Evolutionary conservation across 805 yeast genomes (phyloP), one percentile per base, ranked within the genome.

Genomic region (Debaryomyces tyrocola): DNA sequence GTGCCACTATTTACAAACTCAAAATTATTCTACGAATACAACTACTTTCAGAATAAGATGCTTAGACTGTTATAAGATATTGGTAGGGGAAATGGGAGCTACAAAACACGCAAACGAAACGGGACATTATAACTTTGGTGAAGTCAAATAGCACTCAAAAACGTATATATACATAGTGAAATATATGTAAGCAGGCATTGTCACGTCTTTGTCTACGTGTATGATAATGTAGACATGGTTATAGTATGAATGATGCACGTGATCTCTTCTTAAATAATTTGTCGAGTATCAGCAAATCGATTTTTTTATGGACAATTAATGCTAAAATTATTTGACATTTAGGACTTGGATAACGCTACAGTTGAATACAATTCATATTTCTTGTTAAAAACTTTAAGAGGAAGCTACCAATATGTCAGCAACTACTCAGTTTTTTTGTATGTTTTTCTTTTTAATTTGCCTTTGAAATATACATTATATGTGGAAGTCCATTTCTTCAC

Each of bases 1-100:
- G 20, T 74, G 81, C 15, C 54, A 57, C 4, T 54, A 64, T 24
- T 63, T 86, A 51, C 82, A 81, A 51, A 56, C 66, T 6, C 63
- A 64, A 48, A 82, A 85, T 29, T 82, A 83, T 52, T 75, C 82
- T 18, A 85, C 90, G 11, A 87, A 87, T 58, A 83, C 89, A 0
- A 70, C 78, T 4, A 76, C 69, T 4, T 84, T 84, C 53, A 62
- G 77, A 27, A 74, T 85, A 15, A 66, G 77, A 36, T 87, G 92
- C 57, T 69, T 78, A 11, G 70, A 65, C 2, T 87, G 94, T 58
- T 73, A 75, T 20, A 56, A 60, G 20, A 58, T 69, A 1, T 63
- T 85, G 29, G 70, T 69, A 1, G 91, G 92, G 3, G 90, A 86
- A 60, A 74, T 70, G 50, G 85, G 79, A 3, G 87, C 87, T 0